Percentiles rank a stretch among this genome's conserved stretches.
Conservation (phyloP, 192 early-diverging fungal genomes). For the Helicostylum pulchrum region DNA sequence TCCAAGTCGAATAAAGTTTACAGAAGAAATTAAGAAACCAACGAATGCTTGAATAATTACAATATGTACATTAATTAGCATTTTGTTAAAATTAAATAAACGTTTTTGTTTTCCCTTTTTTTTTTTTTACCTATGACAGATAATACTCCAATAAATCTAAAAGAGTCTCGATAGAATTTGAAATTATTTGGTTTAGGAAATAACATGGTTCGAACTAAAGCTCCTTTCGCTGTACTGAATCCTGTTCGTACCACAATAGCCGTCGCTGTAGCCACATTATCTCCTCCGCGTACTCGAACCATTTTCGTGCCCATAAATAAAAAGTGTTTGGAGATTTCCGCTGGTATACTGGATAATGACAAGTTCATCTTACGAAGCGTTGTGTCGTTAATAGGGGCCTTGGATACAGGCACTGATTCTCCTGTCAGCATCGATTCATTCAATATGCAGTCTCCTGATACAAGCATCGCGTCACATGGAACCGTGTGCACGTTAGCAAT, state of each 20-base stretch:
- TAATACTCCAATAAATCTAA: conserved; percentile 93
- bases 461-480: conserved; percentile 91
- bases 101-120: not conserved
- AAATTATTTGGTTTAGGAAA: conserved; percentile 97
- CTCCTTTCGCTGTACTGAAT: conserved; percentile 96
- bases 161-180: conserved; percentile 96
- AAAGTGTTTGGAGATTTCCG: conserved; percentile 79
- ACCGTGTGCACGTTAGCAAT: conserved; percentile 60
- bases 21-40: conserved; percentile 84
- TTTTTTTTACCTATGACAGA: conserved; percentile 60
- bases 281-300: conserved; percentile 67
- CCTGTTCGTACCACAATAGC: conserved; percentile 91
- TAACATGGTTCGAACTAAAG: conserved; percentile 90
- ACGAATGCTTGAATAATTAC: conserved; percentile 45
- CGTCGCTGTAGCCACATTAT: conserved; percentile 56
- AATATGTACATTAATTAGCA: not conserved
- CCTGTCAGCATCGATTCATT: conserved; percentile 99
- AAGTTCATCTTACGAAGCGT: conserved; percentile 66
- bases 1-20: conserved; percentile 84
- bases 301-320: conserved; percentile 92
- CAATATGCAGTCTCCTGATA: conserved; percentile 94
- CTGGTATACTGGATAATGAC: conserved; percentile 66
- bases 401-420: conserved; percentile 93
- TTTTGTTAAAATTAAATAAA: no score
- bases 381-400: conserved; percentile 68